phyloP scores from a whole-genome alignment of 208 protist genomes.

The Acanthamoeba rhysodes region DNA sequence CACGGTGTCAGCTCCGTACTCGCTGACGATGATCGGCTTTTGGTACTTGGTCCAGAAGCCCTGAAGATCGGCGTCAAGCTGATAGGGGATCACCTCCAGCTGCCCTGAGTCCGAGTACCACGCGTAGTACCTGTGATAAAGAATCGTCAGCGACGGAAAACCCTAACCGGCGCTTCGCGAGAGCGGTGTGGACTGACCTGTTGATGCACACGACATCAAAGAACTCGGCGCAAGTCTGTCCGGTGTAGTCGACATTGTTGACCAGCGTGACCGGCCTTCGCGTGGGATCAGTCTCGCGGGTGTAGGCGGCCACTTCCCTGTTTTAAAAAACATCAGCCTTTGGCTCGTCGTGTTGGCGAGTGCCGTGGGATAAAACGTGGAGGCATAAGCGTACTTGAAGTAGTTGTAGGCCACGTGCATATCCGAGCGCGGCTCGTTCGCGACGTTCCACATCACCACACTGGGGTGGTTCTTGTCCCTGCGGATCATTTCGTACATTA shows the following conservation, averaged over 20 bases:
- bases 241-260: constrained; percentile 6
- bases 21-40: constrained; percentile 22
- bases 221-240: constrained; percentile 30
- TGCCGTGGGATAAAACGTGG: neutral
- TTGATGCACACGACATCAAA: constrained; percentile 56
- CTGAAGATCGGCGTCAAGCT: neutral
- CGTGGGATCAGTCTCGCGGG: constrained; percentile 3
- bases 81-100: constrained; percentile 45
- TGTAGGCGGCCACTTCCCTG: constrained; percentile 30
- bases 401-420: neutral
- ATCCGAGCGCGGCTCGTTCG: constrained; percentile 26
- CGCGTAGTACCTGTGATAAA: neutral
- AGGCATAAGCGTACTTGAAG: neutral
- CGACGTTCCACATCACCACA: constrained; percentile 51
- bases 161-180: no score
- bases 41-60: constrained; percentile 24
- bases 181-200: neutral
- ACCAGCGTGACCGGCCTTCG: neutral
- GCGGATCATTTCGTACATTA: constrained; percentile 53
- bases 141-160: no score
- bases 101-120: neutral
- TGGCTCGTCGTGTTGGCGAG: neutral
- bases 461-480: constrained; percentile 37
- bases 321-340: neutral
- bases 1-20: constrained; percentile 35